Base-by-base conservation (phyloP, 768 basidiomycete genomes). In the Boletus speciosus region DNA sequence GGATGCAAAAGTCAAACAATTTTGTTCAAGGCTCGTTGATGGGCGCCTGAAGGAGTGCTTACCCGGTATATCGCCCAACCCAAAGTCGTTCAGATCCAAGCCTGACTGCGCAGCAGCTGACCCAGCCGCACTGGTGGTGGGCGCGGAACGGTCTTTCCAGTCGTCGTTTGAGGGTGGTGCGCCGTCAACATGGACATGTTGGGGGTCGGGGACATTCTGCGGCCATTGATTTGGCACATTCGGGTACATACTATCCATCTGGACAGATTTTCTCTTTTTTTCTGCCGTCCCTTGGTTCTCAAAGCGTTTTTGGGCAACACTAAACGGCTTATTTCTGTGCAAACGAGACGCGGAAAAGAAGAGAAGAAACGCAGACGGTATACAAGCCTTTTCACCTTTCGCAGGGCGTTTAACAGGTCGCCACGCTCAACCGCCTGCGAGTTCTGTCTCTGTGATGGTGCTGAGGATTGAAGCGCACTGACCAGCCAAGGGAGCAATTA, bases 291-390 rank as follows among this genome's bases (percentile, higher is more conserved):
- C 66, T 63, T 61, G 66, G 67, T 63, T 74, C 73, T 75, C 68
- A 74, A 29, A 72, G 74, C 73, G 73, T 65, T 71, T 71, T 68
- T 66, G 69, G 67, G 72, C 63, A 73, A 71, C 67, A 68, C 70
- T 74, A 73, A 68, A 69, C 65, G 68, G 74, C 73, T 75, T 76
- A 76, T 75, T 76, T 73, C 71, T 73, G 70, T 66, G 67, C 72
- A 71, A 68, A 73, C 68, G 64, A 68, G 68, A 59, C 67, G 66
- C 70, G 62, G 70, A 59, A 67, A 68, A 57, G 65, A 49, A 65
- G 64, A 62, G 67, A 63, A 71, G 67, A 67, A 72, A 65, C 59
- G 69, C 67, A 71, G 66, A 70, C 69, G 63, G 58, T 71, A 61
- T 65, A 67, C 69, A 72, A 68, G 69, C 69, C 71, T 72, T 70